A percentile compares a stretch with the other conserved stretches of the same genome.
Conservation (phyloP, 148 eudicot species). For the Fallopia convolvulus region DNA sequence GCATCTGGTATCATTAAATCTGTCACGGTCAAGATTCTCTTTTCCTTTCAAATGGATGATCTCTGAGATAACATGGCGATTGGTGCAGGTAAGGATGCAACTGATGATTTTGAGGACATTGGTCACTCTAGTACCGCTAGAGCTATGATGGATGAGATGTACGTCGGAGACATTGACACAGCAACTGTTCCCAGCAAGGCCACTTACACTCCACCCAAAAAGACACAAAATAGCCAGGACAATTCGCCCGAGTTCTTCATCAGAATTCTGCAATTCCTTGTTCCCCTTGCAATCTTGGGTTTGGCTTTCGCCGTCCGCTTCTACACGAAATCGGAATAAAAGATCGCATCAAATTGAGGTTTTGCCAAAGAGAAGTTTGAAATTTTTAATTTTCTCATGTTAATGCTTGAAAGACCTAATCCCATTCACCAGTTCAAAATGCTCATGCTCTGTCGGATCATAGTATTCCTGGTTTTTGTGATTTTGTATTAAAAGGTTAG, state of each 20-base stretch:
- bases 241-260: slow-evolving; percentile 63
- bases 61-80: background rate
- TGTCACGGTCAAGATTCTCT: background rate
- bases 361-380: background rate
- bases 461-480: background rate
- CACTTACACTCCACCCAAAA: slow-evolving; percentile 62
- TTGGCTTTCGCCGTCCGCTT: slow-evolving; percentile 64
- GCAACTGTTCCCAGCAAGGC: slow-evolving; percentile 48
- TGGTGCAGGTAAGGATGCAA: slow-evolving; percentile 86
- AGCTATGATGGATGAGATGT: slow-evolving; percentile 75
- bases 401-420: background rate
- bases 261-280: slow-evolving; percentile 75
- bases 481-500: background rate
- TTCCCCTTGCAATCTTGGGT: slow-evolving; percentile 19
- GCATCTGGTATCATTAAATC: background rate
- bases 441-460: background rate
- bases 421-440: background rate
- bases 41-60: background rate
- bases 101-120: slow-evolving; percentile 87
- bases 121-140: slow-evolving; percentile 80
- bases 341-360: background rate
- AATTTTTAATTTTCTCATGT: background rate
- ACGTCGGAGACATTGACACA: slow-evolving; percentile 62
- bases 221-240: slow-evolving; percentile 65
- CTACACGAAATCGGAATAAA: slow-evolving; percentile 49